These are phyloP conservation scores for Diplogelasinospora grovesii DNA, from an alignment of 495 filamentous ascomycete genomes.

Conservation along the genomic window DNA sequence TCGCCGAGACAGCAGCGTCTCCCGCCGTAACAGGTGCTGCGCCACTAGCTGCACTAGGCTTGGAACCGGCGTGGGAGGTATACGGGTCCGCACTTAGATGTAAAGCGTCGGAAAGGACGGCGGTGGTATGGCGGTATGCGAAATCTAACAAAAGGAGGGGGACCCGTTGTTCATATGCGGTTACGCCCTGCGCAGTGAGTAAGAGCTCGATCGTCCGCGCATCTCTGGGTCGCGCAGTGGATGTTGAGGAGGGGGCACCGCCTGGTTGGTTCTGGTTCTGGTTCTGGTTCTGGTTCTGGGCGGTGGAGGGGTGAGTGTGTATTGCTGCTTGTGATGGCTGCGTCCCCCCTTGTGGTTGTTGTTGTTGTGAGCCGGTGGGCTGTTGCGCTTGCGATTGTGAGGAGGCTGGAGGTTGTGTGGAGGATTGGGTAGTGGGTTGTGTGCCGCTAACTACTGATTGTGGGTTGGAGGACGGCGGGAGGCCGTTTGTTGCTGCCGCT, in stretches of 20 bases:
- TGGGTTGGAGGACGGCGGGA: constrained; percentile 24
- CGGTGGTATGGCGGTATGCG: constrained; percentile 73
- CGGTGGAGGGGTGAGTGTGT: constrained; percentile 31
- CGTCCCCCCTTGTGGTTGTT: constrained; percentile 19
- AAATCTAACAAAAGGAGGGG: constrained; percentile 94
- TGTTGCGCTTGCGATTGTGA: constrained; percentile 23
- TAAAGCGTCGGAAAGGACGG: constrained; percentile 60
- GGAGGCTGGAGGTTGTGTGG: constrained; percentile 28
- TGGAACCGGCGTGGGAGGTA: constrained; percentile 42
- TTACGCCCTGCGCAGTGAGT: constrained; percentile 79
- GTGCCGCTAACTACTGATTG: too few species aligned
- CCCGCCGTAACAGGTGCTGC: constrained; percentile 40
- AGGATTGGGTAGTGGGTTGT: too few species aligned
- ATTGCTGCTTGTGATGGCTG: constrained; percentile 25
- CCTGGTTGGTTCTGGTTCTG: constrained; percentile 13
- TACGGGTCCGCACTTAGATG: constrained; percentile 60
- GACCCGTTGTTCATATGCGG: constrained; percentile 86
- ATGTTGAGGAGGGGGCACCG: constrained; percentile 37
- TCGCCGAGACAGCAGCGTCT: constrained; percentile 37
- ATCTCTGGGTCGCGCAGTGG: constrained; percentile 76
- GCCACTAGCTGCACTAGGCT: constrained; percentile 37
- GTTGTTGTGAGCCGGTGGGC: constrained; percentile 25
- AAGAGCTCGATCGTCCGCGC: constrained; percentile 87
- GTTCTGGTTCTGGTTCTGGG: constrained; percentile 15
- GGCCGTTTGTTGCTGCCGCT: constrained; percentile 41